Percentiles rank a stretch among this genome's conserved stretches.
Conservation (phyloP, 2,329 filamentous ascomycete species). For the Pestalotiopsis sp. region DNA sequence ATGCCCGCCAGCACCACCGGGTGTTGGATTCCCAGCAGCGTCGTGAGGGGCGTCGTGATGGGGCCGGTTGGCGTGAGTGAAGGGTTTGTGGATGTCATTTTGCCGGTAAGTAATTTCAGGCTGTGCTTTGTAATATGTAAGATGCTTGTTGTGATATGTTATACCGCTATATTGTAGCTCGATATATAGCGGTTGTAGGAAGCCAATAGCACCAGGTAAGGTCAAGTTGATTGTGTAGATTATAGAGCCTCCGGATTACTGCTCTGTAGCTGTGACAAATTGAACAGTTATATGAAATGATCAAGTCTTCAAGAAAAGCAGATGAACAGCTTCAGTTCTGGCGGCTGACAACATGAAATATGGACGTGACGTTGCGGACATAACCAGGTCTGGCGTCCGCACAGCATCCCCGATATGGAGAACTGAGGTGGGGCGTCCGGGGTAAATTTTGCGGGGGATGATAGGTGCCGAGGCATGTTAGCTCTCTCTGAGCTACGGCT, state of each 20-base stretch:
- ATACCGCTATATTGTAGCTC: no score
- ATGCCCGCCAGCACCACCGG: slow-evolving; percentile 93
- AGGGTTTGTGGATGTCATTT: slow-evolving; percentile 16
- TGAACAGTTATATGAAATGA: neutral
- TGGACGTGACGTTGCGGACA: neutral
- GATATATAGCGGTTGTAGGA: no score
- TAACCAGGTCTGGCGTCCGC: slow-evolving; percentile 2
- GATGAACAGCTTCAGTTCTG: neutral
- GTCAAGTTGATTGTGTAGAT: no score
- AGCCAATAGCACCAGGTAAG: no score
- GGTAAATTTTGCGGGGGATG: slow-evolving; percentile 21
- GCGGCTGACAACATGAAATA: neutral
- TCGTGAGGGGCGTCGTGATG: slow-evolving; percentile 77
- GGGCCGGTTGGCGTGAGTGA: slow-evolving; percentile 32
- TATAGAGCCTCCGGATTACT: neutral
- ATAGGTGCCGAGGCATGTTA: slow-evolving; percentile 29
- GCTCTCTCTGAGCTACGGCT: neutral
- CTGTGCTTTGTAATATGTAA: neutral
- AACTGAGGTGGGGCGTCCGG: slow-evolving; percentile 23
- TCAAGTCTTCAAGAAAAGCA: neutral
- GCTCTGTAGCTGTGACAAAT: neutral
- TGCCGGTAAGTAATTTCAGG: neutral
- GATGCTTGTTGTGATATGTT: no score
- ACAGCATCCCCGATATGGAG: slow-evolving; percentile 11
- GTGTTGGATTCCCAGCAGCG: slow-evolving; percentile 80